Percentiles rank a stretch among this genome's conserved stretches.
These are phyloP conservation scores for Arthroderma sp. DNA, from an alignment of 2,329 filamentous ascomycete genomes.

Conservation along the genomic window DNA sequence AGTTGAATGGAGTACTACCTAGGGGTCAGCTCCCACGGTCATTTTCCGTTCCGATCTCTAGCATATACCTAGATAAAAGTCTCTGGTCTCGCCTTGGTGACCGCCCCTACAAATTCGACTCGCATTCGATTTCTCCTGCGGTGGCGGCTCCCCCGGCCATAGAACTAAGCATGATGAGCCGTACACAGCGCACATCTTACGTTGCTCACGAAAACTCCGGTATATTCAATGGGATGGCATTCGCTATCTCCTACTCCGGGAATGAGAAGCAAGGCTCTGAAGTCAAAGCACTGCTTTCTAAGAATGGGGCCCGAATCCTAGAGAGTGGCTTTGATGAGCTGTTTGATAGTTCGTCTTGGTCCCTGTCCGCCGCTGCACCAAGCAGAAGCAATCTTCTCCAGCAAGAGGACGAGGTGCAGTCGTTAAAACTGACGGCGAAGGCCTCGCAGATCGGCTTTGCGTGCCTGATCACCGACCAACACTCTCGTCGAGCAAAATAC, in stretches of 20 bases:
- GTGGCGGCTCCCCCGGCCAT: conserved; percentile 24
- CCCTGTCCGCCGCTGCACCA: conserved; percentile 1
- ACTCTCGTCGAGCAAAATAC: conserved; percentile 80
- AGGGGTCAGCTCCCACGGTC: conserved; percentile 15
- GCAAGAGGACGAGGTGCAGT: background rate
- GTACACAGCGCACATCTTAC: conserved; percentile 33
- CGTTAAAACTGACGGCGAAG: conserved; percentile 42
- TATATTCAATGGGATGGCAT: conserved; percentile 70
- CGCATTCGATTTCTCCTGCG: conserved; percentile 9
- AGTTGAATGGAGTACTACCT: conserved; percentile 30
- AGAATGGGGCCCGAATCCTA: conserved; percentile 60
- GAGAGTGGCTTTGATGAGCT: conserved; percentile 67
- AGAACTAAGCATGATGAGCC: conserved; percentile 12
- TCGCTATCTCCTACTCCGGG: conserved; percentile 63
- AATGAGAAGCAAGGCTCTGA: conserved; percentile 43
- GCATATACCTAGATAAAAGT: conserved; percentile 34
- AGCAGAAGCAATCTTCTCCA: background rate
- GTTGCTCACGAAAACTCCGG: conserved; percentile 21
- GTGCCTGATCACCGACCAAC: conserved; percentile 70
- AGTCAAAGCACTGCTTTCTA: conserved; percentile 50
- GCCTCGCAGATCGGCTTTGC: conserved; percentile 56
- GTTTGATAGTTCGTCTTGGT: conserved; percentile 40
- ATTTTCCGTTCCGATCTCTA: conserved; percentile 31
- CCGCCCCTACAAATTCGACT: conserved; percentile 23
- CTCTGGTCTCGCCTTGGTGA: conserved; percentile 34